phyloP scores from a whole-genome alignment of 305 asterid genomes.

The Solanum hybrid region DNA sequence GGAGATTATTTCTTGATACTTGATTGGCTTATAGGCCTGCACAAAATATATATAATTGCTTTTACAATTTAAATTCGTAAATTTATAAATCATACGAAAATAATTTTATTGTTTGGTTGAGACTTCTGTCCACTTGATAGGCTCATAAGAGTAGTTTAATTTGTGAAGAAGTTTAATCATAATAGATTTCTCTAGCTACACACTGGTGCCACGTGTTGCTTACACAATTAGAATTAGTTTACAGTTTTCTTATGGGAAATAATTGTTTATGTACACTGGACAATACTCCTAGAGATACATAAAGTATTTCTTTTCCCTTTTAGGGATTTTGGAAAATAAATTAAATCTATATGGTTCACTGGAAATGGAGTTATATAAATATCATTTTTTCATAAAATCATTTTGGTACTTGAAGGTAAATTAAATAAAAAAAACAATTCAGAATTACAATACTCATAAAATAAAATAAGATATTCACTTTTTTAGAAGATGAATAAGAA shows the following conservation, averaged over 20 bases:
- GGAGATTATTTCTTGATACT: not conserved
- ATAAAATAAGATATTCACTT: too few species aligned
- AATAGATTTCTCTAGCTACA: not conserved
- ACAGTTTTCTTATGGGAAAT: not conserved
- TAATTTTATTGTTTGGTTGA: not conserved
- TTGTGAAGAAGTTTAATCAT: not conserved
- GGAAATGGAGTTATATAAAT: not conserved
- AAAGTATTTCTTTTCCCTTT: not conserved
- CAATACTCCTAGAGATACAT: not conserved
- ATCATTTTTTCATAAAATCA: not conserved
- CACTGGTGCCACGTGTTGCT: not conserved
- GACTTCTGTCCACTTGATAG: not conserved
- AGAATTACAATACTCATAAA: rapidly evolving
- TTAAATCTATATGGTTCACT: not conserved
- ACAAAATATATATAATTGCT: not conserved
- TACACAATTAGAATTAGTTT: not conserved
- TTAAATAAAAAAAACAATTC: too few species aligned
- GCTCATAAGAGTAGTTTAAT: not conserved
- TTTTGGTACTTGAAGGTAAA: not conserved
- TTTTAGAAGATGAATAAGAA: not conserved
- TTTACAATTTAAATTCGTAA: not conserved
- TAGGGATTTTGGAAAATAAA: not conserved
- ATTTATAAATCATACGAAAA: not conserved
- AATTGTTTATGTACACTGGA: not conserved
- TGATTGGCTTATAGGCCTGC: not conserved